These are phyloP conservation scores for Nicotiana knightiana DNA, from an alignment of 257 asterid genomes.

Conservation along the genomic window DNA sequence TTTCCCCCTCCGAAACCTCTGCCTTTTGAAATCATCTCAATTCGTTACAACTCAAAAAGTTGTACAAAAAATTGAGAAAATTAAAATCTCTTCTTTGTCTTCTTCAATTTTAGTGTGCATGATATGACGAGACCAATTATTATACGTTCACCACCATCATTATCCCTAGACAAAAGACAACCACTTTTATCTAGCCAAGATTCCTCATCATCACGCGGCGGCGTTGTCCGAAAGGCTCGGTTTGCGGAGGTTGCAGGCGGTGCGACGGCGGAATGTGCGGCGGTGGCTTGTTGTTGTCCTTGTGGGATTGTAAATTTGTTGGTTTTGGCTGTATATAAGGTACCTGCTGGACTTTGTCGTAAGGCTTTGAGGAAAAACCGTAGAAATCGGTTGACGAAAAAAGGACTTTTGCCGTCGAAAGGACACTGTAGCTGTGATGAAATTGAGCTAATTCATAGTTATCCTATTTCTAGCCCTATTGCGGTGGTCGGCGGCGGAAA, in stretches of 20 bases:
- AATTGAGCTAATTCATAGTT: slow-evolving; percentile 33
- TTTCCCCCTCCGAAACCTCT: background rate
- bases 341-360: slow-evolving; percentile 73
- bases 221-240: background rate
- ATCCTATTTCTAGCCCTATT: slow-evolving; percentile 20
- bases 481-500: slow-evolving; percentile 11
- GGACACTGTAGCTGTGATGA: slow-evolving; percentile 34
- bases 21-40: background rate
- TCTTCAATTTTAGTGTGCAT: too few relatives aligned
- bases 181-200: slow-evolving; percentile 35
- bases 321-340: slow-evolving; percentile 56
- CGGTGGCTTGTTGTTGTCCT: slow-evolving; percentile 84
- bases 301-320: slow-evolving; percentile 58
- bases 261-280: slow-evolving; percentile 80
- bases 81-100: too few relatives aligned
- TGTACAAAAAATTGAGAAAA: too few relatives aligned
- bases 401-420: slow-evolving; percentile 24
- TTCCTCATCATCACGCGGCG: slow-evolving; percentile 12
- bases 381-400: slow-evolving; percentile 28
- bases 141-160: slow-evolving; percentile 23
- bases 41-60: too few relatives aligned
- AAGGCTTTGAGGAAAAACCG: slow-evolving; percentile 53
- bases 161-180: slow-evolving; percentile 28
- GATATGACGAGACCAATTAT: slow-evolving; percentile 33
- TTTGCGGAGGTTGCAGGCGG: slow-evolving; percentile 75